Conservation (phyloP, 148 eudicot genomes). For the Diospyros kaki region DNA sequence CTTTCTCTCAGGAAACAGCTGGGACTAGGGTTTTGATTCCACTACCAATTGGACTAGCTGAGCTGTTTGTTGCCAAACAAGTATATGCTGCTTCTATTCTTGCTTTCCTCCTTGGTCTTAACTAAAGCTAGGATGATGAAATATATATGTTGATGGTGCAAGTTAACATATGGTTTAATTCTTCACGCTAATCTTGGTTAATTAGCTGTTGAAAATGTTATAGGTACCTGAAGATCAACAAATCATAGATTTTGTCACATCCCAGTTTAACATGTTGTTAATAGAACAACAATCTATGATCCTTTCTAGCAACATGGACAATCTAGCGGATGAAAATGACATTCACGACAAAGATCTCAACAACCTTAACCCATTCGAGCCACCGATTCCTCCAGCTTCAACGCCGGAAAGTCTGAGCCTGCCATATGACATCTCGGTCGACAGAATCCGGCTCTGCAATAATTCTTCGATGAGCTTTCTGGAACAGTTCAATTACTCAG, state of each 20-base stretch:
- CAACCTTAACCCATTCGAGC: slow-evolving; percentile 19
- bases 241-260: slow-evolving; percentile 52
- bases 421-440: slow-evolving; percentile 29
- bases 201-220: neutral
- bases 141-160: no score
- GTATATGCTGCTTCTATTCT: slow-evolving; percentile 22
- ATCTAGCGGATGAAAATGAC: slow-evolving; percentile 21
- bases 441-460: slow-evolving; percentile 26
- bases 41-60: slow-evolving; percentile 63
- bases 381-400: slow-evolving; percentile 27
- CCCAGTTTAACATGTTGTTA: slow-evolving; percentile 47
- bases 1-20: slow-evolving; percentile 40
- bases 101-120: no score
- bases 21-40: slow-evolving; percentile 82
- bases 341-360: neutral
- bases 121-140: no score
- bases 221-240: slow-evolving; percentile 76
- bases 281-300: slow-evolving; percentile 42
- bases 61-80: slow-evolving; percentile 77
- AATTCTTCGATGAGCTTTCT: slow-evolving; percentile 39
- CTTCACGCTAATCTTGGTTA: neutral
- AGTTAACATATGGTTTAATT: neutral
- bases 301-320: slow-evolving; percentile 24
- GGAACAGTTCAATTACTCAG: slow-evolving; percentile 34
- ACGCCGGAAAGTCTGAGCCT: slow-evolving; percentile 22